Evolutionary conservation across 2,329 filamentous ascomycete genomes (phyloP).

Genomic region (Fusarium udum): DNA sequence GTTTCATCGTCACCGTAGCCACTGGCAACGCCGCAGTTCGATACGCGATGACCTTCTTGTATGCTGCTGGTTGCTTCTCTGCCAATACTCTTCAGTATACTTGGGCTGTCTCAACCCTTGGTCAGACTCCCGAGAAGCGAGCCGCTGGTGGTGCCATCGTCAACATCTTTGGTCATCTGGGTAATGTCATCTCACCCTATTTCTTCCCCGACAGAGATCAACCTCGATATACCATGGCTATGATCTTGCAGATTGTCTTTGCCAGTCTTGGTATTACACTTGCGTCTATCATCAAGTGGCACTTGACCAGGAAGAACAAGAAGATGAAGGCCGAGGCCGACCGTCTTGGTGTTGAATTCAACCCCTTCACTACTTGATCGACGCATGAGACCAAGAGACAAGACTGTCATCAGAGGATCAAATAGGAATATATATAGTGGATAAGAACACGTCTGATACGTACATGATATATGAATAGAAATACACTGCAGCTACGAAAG

Average conservation of each 20-base stretch:
- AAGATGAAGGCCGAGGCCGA: conserved; percentile 29
- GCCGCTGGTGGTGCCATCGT: conserved; percentile 49
- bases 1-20: conserved; percentile 68
- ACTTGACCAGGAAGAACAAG: conserved; percentile 30
- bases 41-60: conserved; percentile 40
- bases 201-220: conserved; percentile 47
- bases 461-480: not conserved
- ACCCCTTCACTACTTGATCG: conserved; percentile 26
- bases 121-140: conserved; percentile 51
- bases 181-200: conserved; percentile 53
- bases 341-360: conserved; percentile 13
- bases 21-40: conserved; percentile 52
- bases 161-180: conserved; percentile 50
- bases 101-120: conserved; percentile 48
- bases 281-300: conserved; percentile 21
- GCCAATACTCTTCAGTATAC: conserved; percentile 49
- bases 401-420: too few species aligned
- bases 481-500: not conserved
- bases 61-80: conserved; percentile 33
- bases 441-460: not conserved
- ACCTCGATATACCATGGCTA: conserved; percentile 45
- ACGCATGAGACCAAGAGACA: fast-evolving
- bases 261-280: conserved; percentile 17
- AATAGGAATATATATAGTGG: too few species aligned
- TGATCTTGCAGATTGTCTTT: conserved; percentile 38